These are phyloP conservation scores for Populus trichocarpa DNA, from an alignment of 441 rosid species.

Conservation along the genomic window DNA sequence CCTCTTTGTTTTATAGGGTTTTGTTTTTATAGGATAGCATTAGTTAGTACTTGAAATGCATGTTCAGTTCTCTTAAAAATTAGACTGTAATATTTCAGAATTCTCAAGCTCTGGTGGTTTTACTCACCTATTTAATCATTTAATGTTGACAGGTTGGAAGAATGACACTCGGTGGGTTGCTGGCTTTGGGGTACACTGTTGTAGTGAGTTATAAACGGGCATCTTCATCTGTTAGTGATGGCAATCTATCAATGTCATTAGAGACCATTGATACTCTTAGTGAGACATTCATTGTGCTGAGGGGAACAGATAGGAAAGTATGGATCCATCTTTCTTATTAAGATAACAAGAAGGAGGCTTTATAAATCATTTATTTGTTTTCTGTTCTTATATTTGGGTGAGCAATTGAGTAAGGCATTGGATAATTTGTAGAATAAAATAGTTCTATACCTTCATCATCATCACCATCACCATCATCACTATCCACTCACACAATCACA, in stretches of 20 bases:
- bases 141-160: constrained; percentile 75
- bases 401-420: neutral
- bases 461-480: neutral
- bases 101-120: neutral
- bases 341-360: constrained; percentile 15
- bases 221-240: constrained; percentile 58
- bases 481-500: neutral
- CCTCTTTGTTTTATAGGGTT: neutral
- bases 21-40: constrained; percentile 1
- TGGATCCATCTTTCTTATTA: constrained; percentile 31
- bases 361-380: neutral
- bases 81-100: neutral
- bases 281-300: constrained; percentile 90
- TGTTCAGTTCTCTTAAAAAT: neutral
- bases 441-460: neutral
- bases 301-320: constrained; percentile 95
- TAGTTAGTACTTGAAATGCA: constrained; percentile 2
- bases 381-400: constrained; percentile 1
- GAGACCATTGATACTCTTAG: constrained; percentile 89
- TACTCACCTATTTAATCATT: constrained; percentile 10
- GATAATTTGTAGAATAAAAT: neutral
- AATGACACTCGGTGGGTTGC: constrained; percentile 96
- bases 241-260: constrained; percentile 66
- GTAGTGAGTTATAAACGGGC: constrained; percentile 98
- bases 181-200: constrained; percentile 85